Evolutionary conservation across 1,139 yeast species (phyloP), one percentile per base, ranked within the genome.

Genomic region (Torulaspora pretoriensis): DNA sequence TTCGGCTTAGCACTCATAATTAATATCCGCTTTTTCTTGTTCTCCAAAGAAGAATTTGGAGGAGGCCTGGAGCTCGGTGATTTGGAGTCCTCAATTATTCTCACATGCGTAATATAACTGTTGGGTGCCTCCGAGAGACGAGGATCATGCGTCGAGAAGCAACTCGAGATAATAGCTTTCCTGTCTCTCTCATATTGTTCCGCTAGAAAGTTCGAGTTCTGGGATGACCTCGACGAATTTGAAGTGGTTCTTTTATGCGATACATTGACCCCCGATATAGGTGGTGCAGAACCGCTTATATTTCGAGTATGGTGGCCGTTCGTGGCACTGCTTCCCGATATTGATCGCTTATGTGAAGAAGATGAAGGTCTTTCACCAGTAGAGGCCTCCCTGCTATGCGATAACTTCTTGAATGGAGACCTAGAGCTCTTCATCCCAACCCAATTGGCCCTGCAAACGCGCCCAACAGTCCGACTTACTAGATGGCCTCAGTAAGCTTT

Each of bases 31-130:
- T 69, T 62, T 50, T 75, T 74, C 56, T 73, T 73, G 53, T 73
- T 69, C 13, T 63, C 58, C 29, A 64, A 50, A 2, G 67, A 55
- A 3, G 77, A 66, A 35, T 64, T 63, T 1, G 66, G 50, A 1
- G 78, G 73, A 1, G 81, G 80, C 41, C 72, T 67, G 2, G 67
- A 52, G 32, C 72, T 68, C 5, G 79, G 77, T 32, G 67, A 72
- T 37, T 69, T 68, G 0, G 77, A 65, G 53, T 77, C 80, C 52
- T 77, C 82, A 40, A 74, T 65, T 19, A 80, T 71, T 40, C 83
- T 64, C 7, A 77, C 82, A 59, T 81, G 86, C 1, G 83, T 78
- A 45, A 80, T 70, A 57, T 80, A 80, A 32, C 67, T 71, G 43
- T 78, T 83, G 10, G 67, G 59, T 13, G 70, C 63, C 4, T 59